Base-by-base conservation (phyloP, 148 eudicot genomes). In the Linanthus parryae region DNA sequence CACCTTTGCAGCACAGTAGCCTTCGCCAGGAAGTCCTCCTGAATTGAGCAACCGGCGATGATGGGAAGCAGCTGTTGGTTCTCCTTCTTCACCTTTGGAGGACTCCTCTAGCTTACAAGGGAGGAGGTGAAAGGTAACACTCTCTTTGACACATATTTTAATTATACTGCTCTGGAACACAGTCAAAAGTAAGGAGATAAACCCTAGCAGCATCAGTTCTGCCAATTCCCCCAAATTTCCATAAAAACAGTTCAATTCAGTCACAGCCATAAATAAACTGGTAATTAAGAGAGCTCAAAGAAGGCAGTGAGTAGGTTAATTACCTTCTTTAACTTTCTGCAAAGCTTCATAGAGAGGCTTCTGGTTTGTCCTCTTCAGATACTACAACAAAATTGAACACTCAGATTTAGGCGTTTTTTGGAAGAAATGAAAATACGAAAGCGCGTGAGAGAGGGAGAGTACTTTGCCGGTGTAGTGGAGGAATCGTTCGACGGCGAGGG, bases 161-260 rank as follows among this genome's bases (percentile, higher is more conserved):
- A 74, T 64, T 50, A 84, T 81, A 38, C 73, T 51, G 30, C 74
- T 67, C 79, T 88, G 94, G 13, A 78, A 67, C 33, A 88, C 96
- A 5, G 96, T 81, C 58, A 88, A 52, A 59, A 88, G 65, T n/a
- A 88, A 66, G 16, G 96, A 88, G 56, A 88, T 80, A 63, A 88
- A 88, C 44, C 96, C 96, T 67, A 88, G 61, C 38, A 88, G 73
- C 96, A 88, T 88, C 94, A 88, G 72, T 63, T 88, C 96, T 88
- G 80, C 56, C 34, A 34, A 30, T 26, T 22, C 30, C 40, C 51
- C 66, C 37, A 57, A 11, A 49, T 7, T 16, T 1, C 19, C 16
- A 6, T 22, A 15, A 49, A 30, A 29, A 28, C 4, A 28, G 1
- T 49, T n/a, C n/a, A n/a, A n/a, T n/a, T n/a, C n/a, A n/a, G n/a